Percentiles rank a stretch among this genome's conserved stretches.
Conservation (phyloP, 169 alveolate species). For the Eimeria necatrix region DNA sequence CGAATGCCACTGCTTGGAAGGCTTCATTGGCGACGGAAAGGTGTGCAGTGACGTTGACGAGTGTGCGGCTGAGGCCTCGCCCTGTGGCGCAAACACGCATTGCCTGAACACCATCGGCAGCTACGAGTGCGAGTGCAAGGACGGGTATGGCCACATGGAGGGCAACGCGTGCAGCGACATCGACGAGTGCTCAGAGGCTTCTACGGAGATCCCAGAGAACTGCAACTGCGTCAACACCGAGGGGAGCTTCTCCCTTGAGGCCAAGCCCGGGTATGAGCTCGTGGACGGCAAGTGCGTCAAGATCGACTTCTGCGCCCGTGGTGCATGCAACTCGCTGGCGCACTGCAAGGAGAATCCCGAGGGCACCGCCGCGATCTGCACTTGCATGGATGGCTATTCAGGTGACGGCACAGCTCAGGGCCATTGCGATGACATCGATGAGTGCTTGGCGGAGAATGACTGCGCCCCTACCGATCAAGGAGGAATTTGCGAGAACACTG, state of each 20-base stretch:
- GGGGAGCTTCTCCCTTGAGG: slow-evolving; percentile 84
- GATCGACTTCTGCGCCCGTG: slow-evolving; percentile 83
- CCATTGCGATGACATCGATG: slow-evolving; percentile 83
- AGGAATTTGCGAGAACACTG: slow-evolving; percentile 78
- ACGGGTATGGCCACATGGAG: slow-evolving; percentile 56
- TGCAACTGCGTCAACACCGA: slow-evolving; percentile 82
- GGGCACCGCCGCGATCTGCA: slow-evolving; percentile 79
- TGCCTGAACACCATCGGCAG: slow-evolving; percentile 85
- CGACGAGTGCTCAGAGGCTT: slow-evolving; percentile 82
- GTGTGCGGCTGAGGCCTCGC: slow-evolving; percentile 72
- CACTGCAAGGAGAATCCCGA: slow-evolving; percentile 79
- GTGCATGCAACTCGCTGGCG: slow-evolving; percentile 76
- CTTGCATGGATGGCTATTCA: slow-evolving; percentile 53
- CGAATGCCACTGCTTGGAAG: slow-evolving; percentile 82
- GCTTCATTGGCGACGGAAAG: slow-evolving; percentile 78
- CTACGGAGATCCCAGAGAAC: slow-evolving; percentile 44
- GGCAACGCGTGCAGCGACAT: slow-evolving; percentile 80
- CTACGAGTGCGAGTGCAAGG: slow-evolving; percentile 84
- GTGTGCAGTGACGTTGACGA: slow-evolving; percentile 83
- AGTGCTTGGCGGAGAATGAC: slow-evolving; percentile 74
- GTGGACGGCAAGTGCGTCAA: slow-evolving; percentile 74
- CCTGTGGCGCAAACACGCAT: slow-evolving; percentile 66
- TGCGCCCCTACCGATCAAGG: slow-evolving; percentile 40
- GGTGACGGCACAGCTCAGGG: slow-evolving; percentile 84
- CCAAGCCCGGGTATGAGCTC: slow-evolving; percentile 81